Conservation (phyloP, 257 asterid species). For the Solanum corneliomulleri region DNA sequence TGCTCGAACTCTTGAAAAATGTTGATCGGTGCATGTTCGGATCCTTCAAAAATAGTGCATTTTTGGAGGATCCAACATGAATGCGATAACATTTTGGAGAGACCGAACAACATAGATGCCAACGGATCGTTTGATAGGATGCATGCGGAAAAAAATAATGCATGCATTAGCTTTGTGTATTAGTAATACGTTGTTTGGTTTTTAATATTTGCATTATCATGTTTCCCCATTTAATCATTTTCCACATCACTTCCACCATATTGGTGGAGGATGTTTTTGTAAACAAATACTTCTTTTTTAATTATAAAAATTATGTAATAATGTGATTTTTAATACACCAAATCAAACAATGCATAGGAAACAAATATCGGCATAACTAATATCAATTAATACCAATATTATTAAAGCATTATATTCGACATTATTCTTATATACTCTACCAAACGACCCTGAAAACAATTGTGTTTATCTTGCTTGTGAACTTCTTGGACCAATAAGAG, state of each 20-base stretch:
- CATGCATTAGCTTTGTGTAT: neutral
- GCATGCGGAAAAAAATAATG: neutral
- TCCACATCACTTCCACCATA: neutral
- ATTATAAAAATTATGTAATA: neutral
- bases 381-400: neutral
- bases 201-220: neutral
- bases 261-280: neutral
- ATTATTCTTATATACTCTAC: too few relatives aligned
- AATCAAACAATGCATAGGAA: too few relatives aligned
- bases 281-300: too few relatives aligned
- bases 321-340: neutral
- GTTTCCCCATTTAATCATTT: neutral
- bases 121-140: neutral
- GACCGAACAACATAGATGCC: neutral
- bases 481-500: neutral
- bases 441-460: too few relatives aligned
- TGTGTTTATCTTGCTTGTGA: neutral
- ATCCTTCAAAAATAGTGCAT: neutral
- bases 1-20: neutral
- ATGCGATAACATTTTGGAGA: neutral
- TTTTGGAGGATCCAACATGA: neutral
- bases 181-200: neutral
- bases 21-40: neutral
- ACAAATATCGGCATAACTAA: neutral
- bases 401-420: too few relatives aligned